A percentile compares a stretch with the other conserved stretches of the same genome.
These are phyloP conservation scores for Plasmodium gallinaceum DNA, from an alignment of 169 alveolate species.

Conservation along the genomic window DNA sequence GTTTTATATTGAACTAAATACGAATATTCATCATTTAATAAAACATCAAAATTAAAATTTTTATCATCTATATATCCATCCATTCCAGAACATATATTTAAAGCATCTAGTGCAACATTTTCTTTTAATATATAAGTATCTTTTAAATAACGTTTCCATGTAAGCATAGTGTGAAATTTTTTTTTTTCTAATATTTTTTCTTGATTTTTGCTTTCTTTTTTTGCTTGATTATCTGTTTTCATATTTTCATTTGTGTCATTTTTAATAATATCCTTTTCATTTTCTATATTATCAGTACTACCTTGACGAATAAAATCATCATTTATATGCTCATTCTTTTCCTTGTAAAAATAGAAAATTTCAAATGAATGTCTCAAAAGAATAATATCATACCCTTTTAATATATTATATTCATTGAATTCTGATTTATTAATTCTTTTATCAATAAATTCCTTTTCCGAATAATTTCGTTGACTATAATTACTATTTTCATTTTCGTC, in stretches of 20 bases:
- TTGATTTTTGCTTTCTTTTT: constrained; percentile 6
- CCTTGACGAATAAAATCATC: constrained; percentile 3
- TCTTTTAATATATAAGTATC: constrained; percentile 13
- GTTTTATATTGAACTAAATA: constrained; percentile 64
- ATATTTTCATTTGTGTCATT: not conserved
- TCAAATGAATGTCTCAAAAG: constrained; percentile 58
- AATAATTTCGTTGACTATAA: not conserved
- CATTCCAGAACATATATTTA: constrained; percentile 68
- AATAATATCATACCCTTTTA: constrained; percentile 65
- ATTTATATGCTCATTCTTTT: not conserved
- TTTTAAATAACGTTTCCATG: constrained; percentile 46
- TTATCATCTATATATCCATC: constrained; percentile 71
- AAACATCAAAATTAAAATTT: constrained; percentile 66
- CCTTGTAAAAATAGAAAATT: constrained; percentile 55
- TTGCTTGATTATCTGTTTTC: constrained; percentile 4
- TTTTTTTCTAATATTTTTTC: constrained; percentile 50
- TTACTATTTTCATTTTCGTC: constrained; percentile 23
- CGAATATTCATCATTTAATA: constrained; percentile 56
- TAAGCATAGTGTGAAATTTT: constrained; percentile 52
- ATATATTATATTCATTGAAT: constrained; percentile 41
- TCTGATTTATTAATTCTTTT: constrained; percentile 9
- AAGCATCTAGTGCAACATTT: constrained; percentile 53
- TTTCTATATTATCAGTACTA: not conserved
- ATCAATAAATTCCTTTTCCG: constrained; percentile 10
- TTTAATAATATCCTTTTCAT: not conserved